Base-by-base conservation (phyloP, 495 filamentous ascomycete species). In the Penicillium cataractarum region DNA sequence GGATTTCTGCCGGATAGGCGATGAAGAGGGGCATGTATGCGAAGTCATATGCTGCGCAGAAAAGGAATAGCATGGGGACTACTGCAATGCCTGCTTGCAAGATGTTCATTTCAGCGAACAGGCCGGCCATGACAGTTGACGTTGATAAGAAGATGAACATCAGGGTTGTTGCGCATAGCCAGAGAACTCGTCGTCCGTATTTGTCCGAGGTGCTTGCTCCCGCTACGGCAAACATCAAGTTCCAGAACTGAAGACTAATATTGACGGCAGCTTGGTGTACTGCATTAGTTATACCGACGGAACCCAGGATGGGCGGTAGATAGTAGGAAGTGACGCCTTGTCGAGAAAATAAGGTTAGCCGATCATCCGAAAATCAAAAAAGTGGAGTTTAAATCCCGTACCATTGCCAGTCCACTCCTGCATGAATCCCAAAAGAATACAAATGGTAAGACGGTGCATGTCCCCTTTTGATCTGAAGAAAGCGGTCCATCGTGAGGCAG, bases 381-480 rank as follows among this genome's bases (percentile, higher is more conserved):
- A 42, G 33, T 6, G 26, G 37, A 10, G 17, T 3, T 26, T 0
- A 32, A 6, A 44, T n/a, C 7, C 7, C 65, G 27, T 72, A 72
- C 84, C 86, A 66, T 90, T 90, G 54, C 88, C 88, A 53, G 83
- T 84, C 85, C 86, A 90, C 71, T 90, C 88, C 15, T 84, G 86
- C 71, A 74, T 74, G 26, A 74, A 70, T 55, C 88, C 88, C 48
- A 88, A 72, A 3, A 85, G 82, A 39, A 88, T 72, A 44, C 87
- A 83, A 26, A 90, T 74, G 7, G 69, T 52, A 6, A 90, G 65
- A 9, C 88, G 82, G 70, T 88, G 87, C 15, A 87, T 80, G 77
- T 92, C 90, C 58, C 88, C 87, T 68, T 81, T 84, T 53, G 85
- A 87, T 50, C 71, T 75, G 76, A 89, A 80, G 77, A 91, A 88